Percentiles rank a stretch among this genome's conserved stretches.
These are phyloP conservation scores for Colletotrichum simmondsii DNA, from an alignment of 2,329 filamentous ascomycete species.

Conservation along the genomic window DNA sequence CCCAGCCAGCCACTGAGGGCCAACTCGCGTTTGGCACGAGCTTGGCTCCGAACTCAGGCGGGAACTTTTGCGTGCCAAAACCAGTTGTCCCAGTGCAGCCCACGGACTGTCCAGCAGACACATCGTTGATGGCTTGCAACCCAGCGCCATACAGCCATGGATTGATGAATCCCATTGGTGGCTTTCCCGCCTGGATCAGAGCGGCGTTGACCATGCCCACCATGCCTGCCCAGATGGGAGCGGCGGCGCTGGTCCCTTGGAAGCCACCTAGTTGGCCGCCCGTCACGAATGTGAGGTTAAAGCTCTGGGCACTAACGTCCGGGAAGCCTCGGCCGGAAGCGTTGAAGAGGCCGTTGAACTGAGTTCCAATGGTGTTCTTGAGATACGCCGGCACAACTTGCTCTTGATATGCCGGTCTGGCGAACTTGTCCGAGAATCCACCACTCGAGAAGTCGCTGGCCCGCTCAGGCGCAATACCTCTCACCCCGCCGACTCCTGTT, in stretches of 20 bases:
- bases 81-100: constrained; percentile 45
- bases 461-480: constrained; percentile 59
- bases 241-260: constrained; percentile 57
- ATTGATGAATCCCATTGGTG: constrained; percentile 70
- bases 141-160: constrained; percentile 65
- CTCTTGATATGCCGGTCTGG: constrained; percentile 55
- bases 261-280: constrained; percentile 36
- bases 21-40: constrained; percentile 42
- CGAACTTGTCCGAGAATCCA: constrained; percentile 60
- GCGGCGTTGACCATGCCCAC: constrained; percentile 73
- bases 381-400: constrained; percentile 57
- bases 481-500: constrained; percentile 70
- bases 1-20: constrained; percentile 46
- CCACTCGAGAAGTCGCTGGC: constrained; percentile 63
- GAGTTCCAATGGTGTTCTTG: constrained; percentile 49
- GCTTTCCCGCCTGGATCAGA: constrained; percentile 62
- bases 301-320: constrained; percentile 62
- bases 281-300: constrained; percentile 38
- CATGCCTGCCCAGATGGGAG: constrained; percentile 71
- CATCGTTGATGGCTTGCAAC: constrained; percentile 47
- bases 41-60: constrained; percentile 40
- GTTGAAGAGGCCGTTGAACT: constrained; percentile 61
- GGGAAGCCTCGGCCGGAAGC: constrained; percentile 66
- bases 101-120: constrained; percentile 44
- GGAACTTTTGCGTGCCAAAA: constrained; percentile 9